Conservation (phyloP, 2,329 filamentous ascomycete species). For the Akanthomyces dipterigenus region DNA sequence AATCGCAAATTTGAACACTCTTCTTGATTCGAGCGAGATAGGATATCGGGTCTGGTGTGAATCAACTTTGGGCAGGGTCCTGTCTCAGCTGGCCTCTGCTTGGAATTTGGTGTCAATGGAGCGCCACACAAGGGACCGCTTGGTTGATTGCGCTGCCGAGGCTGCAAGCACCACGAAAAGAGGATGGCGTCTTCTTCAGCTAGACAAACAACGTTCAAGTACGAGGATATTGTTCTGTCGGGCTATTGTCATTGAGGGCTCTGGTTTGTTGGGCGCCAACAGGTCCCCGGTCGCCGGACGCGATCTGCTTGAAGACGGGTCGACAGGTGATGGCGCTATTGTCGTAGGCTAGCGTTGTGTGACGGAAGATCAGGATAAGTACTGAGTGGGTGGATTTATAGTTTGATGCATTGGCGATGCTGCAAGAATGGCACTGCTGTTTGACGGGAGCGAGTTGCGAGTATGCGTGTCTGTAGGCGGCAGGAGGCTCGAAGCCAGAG, state of each 20-base stretch:
- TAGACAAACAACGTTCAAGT: not conserved
- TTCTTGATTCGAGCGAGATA: not conserved
- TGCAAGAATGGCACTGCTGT: not conserved
- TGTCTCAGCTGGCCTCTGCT: slow-evolving; percentile 3
- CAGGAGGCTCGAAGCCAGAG: not conserved
- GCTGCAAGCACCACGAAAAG: not conserved
- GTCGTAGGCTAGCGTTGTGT: not conserved
- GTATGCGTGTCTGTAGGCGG: not conserved
- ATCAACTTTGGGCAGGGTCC: not conserved
- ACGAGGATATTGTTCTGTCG: not conserved
- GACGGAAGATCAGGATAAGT: not conserved
- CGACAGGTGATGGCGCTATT: not conserved
- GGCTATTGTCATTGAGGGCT: not conserved
- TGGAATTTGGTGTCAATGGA: not conserved
- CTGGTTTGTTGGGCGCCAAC: slow-evolving; percentile 3
- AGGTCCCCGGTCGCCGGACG: not conserved
- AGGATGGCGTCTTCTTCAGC: not conserved
- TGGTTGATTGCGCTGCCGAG: not conserved
- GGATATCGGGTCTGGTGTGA: not conserved
- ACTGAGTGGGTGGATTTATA: not conserved
- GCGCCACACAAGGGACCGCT: not conserved
- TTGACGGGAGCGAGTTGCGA: not conserved
- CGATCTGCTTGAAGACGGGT: not conserved
- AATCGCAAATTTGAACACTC: not conserved
- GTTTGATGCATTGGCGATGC: not conserved